These are phyloP conservation scores for Diplotaxis tenuifolia DNA, from an alignment of 345 rosid genomes.

Conservation along the genomic window DNA sequence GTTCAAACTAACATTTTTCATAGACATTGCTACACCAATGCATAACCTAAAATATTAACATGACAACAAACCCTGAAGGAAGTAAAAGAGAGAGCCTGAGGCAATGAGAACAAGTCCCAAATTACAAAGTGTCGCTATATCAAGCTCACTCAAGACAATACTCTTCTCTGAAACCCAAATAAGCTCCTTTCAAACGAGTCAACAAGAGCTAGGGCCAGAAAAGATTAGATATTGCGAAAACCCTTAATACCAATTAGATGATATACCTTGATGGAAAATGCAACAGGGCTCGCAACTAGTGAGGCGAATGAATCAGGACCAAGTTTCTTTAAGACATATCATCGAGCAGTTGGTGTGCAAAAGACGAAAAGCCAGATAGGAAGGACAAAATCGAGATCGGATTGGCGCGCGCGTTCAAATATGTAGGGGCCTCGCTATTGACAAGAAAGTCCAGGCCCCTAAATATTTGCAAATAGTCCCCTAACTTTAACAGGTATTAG, in stretches of 20 bases:
- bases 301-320: constrained; percentile 1
- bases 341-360: constrained; percentile 29
- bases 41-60: not conserved
- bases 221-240: constrained; percentile 2
- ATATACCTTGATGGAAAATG: not conserved
- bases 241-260: not conserved
- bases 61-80: not conserved
- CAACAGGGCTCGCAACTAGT: not conserved
- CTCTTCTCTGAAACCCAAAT: not conserved
- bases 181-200: not conserved
- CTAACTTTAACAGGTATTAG: not conserved
- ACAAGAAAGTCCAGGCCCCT: not conserved
- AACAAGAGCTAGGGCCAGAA: not conserved
- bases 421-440: constrained; percentile 20
- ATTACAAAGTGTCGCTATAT: not conserved
- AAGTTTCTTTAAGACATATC: constrained; percentile 4
- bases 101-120: constrained; percentile 29
- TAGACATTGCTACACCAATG: not conserved
- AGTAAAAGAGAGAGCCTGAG: constrained; percentile 30
- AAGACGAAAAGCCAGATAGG: not conserved
- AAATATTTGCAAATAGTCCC: not conserved
- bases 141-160: not conserved
- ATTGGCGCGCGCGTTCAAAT: constrained; percentile 28
- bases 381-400: not conserved
- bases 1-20: not conserved